phyloP scores from a whole-genome alignment of 164 flowering plant genomes.

The Aristolochia californica region DNA sequence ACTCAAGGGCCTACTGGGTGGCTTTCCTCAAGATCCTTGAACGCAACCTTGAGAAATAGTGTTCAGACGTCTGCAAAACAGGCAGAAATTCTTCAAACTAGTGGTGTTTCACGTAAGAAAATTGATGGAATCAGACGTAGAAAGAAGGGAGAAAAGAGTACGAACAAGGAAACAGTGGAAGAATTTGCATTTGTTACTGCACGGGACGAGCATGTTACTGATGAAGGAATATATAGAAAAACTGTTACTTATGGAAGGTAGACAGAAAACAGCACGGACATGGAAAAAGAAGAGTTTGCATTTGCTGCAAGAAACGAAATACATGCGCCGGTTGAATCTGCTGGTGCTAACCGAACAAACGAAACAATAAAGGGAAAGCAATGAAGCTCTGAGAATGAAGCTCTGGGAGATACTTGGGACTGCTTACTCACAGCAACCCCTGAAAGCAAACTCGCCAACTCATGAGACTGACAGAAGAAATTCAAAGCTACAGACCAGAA shows the following conservation, averaged over 20 bases:
- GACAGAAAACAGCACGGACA: not conserved
- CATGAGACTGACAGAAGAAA: conserved; percentile 13
- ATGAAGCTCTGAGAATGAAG: conserved; percentile 55
- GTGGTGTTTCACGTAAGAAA: conserved; percentile 16
- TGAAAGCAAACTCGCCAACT: conserved; percentile 16
- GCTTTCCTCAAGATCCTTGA: conserved; percentile 29
- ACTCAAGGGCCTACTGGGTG: conserved; percentile 36
- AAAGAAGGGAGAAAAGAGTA: conserved; percentile 19
- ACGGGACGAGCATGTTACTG: conserved; percentile 17
- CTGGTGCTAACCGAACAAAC: not conserved
- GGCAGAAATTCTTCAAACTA: conserved; percentile 19
- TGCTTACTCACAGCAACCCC: conserved; percentile 42
- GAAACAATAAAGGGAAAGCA: conserved; percentile 19
- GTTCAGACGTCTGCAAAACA: conserved; percentile 23
- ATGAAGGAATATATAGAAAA: conserved; percentile 4
- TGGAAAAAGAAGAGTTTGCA: not conserved
- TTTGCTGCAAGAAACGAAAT: not conserved
- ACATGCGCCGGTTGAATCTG: not conserved
- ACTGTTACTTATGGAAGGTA: not conserved
- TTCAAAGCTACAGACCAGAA: conserved; percentile 11
- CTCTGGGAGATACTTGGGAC: conserved; percentile 54
- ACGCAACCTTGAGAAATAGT: conserved; percentile 19
- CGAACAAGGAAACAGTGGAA: conserved; percentile 19
- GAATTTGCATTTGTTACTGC: conserved; percentile 26
- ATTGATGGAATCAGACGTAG: conserved; percentile 13